These are phyloP conservation scores for Kingdonia uniflora DNA, from an alignment of 164 flowering plant species.

Conservation along the genomic window DNA sequence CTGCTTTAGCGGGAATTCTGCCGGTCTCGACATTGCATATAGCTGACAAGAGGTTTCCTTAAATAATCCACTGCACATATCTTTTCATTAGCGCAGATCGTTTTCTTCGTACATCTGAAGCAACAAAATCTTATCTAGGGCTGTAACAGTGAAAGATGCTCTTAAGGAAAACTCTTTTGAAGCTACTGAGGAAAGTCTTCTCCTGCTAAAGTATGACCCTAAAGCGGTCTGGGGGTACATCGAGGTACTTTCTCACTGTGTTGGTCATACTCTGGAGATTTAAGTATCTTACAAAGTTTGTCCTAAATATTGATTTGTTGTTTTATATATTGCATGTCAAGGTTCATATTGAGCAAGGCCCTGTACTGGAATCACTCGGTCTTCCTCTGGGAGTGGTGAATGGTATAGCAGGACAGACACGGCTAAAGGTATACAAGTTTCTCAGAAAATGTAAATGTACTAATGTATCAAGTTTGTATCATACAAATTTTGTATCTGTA, in stretches of 20 bases:
- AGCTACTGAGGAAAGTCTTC: slow-evolving; percentile 45
- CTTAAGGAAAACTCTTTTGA: slow-evolving; percentile 49
- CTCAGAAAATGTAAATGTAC: too few species aligned
- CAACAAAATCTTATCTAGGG: slow-evolving; percentile 39
- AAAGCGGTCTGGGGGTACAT: slow-evolving; percentile 78
- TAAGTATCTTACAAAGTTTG: not conserved
- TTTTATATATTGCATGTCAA: slow-evolving; percentile 18
- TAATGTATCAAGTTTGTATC: too few species aligned
- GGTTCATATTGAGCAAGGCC: slow-evolving; percentile 99
- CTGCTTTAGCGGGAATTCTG: slow-evolving; percentile 77
- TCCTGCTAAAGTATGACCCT: slow-evolving; percentile 69
- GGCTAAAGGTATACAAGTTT: slow-evolving; percentile 52
- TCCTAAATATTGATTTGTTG: not conserved
- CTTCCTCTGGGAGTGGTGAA: slow-evolving; percentile 84
- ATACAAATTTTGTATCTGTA: too few species aligned
- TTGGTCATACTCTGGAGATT: not conserved
- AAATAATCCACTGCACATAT: not conserved
- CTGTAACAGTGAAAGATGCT: slow-evolving; percentile 62
- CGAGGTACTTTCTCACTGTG: slow-evolving; percentile 45
- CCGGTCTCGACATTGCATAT: slow-evolving; percentile 56
- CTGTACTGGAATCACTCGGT: slow-evolving; percentile 83
- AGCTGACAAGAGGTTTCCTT: slow-evolving; percentile 72
- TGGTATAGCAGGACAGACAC: slow-evolving; percentile 95
- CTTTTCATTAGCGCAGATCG: not conserved
- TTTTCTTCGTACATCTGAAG: slow-evolving; percentile 15